Evolutionary conservation across 805 yeast genomes (phyloP).

Genomic region (Brettanomyces custersianus): DNA sequence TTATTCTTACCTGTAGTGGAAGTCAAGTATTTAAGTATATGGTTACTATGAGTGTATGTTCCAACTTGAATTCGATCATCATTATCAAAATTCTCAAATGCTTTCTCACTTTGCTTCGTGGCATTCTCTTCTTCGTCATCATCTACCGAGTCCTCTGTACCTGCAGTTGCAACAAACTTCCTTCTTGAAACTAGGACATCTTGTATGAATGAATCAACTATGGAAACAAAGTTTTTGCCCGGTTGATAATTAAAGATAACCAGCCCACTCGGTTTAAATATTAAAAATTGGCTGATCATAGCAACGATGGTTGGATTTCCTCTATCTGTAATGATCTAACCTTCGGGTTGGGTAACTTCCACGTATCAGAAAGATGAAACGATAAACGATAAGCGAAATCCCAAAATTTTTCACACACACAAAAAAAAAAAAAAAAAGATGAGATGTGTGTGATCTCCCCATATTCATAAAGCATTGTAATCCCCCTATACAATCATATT

Average conservation of each 20-base stretch:
- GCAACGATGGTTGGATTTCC: neutral
- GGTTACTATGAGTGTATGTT: constrained; percentile 27
- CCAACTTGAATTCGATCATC: constrained; percentile 17
- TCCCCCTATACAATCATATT: too few species aligned
- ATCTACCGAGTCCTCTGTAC: constrained; percentile 8
- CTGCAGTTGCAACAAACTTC: constrained; percentile 17
- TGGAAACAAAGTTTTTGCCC: constrained; percentile 28
- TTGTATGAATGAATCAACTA: constrained; percentile 40
- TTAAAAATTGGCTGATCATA: constrained; percentile 41
- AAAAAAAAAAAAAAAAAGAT: neutral
- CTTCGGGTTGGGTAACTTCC: too few species aligned
- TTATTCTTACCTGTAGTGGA: constrained; percentile 23
- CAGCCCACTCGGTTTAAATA: constrained; percentile 44
- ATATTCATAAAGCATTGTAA: too few species aligned
- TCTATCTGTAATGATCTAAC: too few species aligned
- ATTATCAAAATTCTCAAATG: constrained; percentile 12
- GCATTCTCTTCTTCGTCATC: constrained; percentile 5
- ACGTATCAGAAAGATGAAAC: too few species aligned
- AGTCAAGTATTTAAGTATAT: constrained; percentile 35
- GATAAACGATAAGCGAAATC: too few species aligned
- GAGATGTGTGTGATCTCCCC: neutral
- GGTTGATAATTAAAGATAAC: constrained; percentile 40
- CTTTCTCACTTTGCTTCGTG: constrained; percentile 8
- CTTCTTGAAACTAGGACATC: constrained; percentile 37
- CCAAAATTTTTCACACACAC: too few species aligned